These are phyloP conservation scores for Spirogloea muscicola DNA, from an alignment of 139 green algal genomes.

Conservation along the genomic window DNA sequence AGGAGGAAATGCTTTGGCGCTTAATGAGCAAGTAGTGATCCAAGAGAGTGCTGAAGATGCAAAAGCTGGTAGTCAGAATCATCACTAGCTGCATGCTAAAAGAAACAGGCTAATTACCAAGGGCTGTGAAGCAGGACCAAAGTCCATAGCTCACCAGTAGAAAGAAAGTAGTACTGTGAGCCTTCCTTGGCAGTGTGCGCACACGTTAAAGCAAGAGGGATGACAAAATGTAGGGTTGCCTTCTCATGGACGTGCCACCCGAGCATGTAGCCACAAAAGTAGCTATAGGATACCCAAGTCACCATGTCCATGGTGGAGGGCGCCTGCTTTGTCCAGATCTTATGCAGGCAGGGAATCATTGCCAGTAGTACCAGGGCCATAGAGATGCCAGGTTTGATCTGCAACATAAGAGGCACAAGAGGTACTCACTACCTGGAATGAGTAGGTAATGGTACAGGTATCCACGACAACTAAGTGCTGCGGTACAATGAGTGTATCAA, in stretches of 20 bases:
- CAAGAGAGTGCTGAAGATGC: background rate
- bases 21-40: background rate
- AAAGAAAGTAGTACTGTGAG: conserved; percentile 24
- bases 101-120: no score
- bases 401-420: background rate
- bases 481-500: background rate
- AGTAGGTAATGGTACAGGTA: background rate
- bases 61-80: no score
- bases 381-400: conserved; percentile 52
- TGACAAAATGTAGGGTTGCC: conserved; percentile 70
- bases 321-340: conserved; percentile 6
- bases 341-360: conserved; percentile 64
- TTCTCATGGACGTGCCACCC: conserved; percentile 98
- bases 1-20: background rate
- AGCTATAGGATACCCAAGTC: conserved; percentile 27
- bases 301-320: background rate
- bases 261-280: conserved; percentile 76
- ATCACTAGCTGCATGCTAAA: no score
- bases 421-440: background rate
- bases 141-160: conserved; percentile 36
- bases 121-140: no score
- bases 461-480: background rate
- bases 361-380: conserved; percentile 56
- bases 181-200: background rate
- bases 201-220: conserved; percentile 60